Evolutionary conservation across 2,329 filamentous ascomycete genomes (phyloP), one percentile per base, ranked within the genome.

Genomic region (Zymoseptoria brevis): DNA sequence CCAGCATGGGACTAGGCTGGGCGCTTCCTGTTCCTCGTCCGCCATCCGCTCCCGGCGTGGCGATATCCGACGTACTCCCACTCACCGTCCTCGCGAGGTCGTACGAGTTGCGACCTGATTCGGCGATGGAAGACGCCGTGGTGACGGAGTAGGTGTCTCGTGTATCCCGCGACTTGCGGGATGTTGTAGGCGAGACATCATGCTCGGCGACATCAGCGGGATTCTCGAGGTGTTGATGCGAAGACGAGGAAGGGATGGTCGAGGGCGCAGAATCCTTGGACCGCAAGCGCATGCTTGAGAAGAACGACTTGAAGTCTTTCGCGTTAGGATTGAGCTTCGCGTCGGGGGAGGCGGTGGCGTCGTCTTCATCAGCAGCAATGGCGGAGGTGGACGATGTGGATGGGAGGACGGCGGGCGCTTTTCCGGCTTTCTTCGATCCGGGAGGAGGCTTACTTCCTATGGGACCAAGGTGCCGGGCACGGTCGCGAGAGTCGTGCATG

Each of bases 251-350:
- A 51, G 60, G 54, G 56, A 48, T 58, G 52, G 49, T 51, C 54
- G 35, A 30, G 26, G 55, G 54, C 8, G 53, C 50, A 13, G 22
- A 11, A 49, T 61, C 60, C 35, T 73, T 62, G 61, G 72, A 74
- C 53, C 73, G 75, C 13, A 65, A 58, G 68, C 61, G 74, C 73
- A 68, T 77, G 73, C 67, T 75, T 1, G 63, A 63, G 60, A 94
- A 83, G 45, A 86, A 82, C 8, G 82, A 86, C 74, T 88, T 93
- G 72, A 97, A 97, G 0, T 88, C 89, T 8, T 92, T 92, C 0
- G 93, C 94, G 6, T 89, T 84, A 7, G 94, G 94, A 68, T 99
- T 97, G 26, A 97, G 80, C 66, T 82, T 81, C 53, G 84, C 68
- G 49, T 79, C 69, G 11, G 35, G 35, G 6, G 35, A 41, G 9